phyloP scores from a whole-genome alignment of 352 stramenopile species.

The Globisporangium irregulare region DNA sequence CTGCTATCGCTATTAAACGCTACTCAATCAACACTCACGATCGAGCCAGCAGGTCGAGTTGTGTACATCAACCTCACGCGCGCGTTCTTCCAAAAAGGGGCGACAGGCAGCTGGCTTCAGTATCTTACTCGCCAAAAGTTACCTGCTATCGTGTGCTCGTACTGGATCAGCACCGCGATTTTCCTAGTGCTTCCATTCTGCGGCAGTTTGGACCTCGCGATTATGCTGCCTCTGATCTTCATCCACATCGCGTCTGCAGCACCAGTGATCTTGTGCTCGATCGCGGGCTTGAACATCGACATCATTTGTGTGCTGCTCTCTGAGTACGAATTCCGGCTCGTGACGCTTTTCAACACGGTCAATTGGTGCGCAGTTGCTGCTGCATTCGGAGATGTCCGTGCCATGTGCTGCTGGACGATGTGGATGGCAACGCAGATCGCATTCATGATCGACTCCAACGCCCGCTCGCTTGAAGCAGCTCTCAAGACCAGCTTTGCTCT shows the following conservation, averaged over 20 bases:
- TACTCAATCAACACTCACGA: slow-evolving; percentile 10
- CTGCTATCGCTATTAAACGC: slow-evolving; percentile 12
- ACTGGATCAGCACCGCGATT: slow-evolving; percentile 15
- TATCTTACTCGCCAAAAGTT: slow-evolving; percentile 6
- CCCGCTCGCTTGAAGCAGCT: slow-evolving; percentile 9
- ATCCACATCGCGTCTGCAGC: slow-evolving; percentile 15
- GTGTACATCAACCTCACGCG: slow-evolving; percentile 10
- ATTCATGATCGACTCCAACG: slow-evolving; percentile 24
- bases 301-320: slow-evolving; percentile 12
- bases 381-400: slow-evolving; percentile 21
- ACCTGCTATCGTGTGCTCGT: background rate
- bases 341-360: slow-evolving; percentile 23
- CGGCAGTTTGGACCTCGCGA: background rate
- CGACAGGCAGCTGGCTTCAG: background rate
- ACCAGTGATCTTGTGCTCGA: slow-evolving; percentile 17
- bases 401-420: slow-evolving; percentile 18
- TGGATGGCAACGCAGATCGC: slow-evolving; percentile 25
- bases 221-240: background rate
- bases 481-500: slow-evolving; percentile 1
- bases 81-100: slow-evolving; percentile 3
- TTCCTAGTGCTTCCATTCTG: slow-evolving; percentile 19
- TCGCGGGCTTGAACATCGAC: slow-evolving; percentile 21
- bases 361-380: slow-evolving; percentile 23
- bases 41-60: slow-evolving; percentile 6
- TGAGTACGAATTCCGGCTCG: slow-evolving; percentile 26